These are phyloP conservation scores for Phlegmacium glaucopus DNA, from an alignment of 768 basidiomycete species.

Conservation along the genomic window DNA sequence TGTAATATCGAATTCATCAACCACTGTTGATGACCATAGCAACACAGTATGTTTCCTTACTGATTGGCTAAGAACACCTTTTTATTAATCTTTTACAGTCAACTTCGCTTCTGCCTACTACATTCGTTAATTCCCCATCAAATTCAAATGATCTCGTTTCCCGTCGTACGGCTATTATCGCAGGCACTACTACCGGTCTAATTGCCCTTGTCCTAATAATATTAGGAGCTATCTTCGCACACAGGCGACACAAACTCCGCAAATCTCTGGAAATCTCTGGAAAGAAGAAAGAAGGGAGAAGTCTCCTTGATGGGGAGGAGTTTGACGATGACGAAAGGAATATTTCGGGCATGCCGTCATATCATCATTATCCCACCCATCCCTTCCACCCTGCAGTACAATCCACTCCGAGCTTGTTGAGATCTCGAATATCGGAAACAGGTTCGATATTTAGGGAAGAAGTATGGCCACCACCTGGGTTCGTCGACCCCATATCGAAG, in stretches of 20 bases:
- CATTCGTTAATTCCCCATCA: no score
- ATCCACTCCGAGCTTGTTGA: constrained; percentile 34
- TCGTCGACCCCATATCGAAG: constrained; percentile 38
- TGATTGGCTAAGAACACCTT: no score
- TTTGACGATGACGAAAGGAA: constrained; percentile 31
- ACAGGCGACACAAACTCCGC: constrained; percentile 34
- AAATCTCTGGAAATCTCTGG: constrained; percentile 21
- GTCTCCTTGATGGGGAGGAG: constrained; percentile 33
- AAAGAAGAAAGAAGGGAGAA: constrained; percentile 19
- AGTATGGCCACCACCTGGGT: constrained; percentile 40
- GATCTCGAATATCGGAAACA: constrained; percentile 37
- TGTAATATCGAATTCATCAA: no score
- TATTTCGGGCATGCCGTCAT: constrained; percentile 3
- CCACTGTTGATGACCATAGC: no score
- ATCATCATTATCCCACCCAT: constrained; percentile 2
- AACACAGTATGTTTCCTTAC: no score
- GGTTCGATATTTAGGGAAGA: constrained; percentile 49
- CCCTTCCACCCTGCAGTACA: constrained; percentile 15
- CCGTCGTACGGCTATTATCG: constrained; percentile 38
- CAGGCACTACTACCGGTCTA: constrained; percentile 36
- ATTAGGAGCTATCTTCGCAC: constrained; percentile 34
- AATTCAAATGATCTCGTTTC: no score
- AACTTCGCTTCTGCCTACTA: no score
- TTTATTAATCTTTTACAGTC: no score
- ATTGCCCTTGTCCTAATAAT: constrained; percentile 32